Percentiles rank a stretch among this genome's conserved stretches.
These are phyloP conservation scores for Oemleria cerasiformis DNA, from an alignment of 306 rosid species.

Conservation along the genomic window DNA sequence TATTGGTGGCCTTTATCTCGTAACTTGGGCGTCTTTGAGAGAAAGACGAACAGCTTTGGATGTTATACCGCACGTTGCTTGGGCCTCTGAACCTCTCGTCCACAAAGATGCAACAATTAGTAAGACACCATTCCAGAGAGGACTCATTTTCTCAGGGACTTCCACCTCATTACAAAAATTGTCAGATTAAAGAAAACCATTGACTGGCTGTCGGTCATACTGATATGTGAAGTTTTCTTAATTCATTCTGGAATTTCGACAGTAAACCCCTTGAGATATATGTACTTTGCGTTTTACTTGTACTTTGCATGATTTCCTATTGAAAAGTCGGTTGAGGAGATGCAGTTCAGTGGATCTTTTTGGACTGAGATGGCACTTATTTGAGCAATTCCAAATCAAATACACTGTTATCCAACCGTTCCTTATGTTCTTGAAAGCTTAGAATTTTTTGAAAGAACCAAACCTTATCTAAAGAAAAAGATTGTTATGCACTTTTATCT, in stretches of 20 bases:
- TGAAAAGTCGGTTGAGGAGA: background rate
- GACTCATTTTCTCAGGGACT: conserved; percentile 49
- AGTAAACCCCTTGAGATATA: conserved; percentile 1
- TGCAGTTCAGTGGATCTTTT: conserved; percentile 2
- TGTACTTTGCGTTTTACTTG: background rate
- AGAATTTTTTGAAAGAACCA: no score
- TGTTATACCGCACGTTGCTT: conserved; percentile 29
- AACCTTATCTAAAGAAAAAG: no score
- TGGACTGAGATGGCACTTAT: no score
- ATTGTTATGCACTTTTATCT: no score
- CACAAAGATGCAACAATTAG: conserved; percentile 34
- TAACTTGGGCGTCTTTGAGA: conserved; percentile 77
- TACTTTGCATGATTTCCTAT: background rate
- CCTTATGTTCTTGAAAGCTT: no score
- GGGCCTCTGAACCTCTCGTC: conserved; percentile 62
- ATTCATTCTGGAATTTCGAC: conserved; percentile 12
- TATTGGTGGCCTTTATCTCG: conserved; percentile 71
- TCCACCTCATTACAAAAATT: conserved; percentile 40
- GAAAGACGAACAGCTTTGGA: conserved; percentile 47
- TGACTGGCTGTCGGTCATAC: conserved; percentile 21
- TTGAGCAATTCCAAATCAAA: no score
- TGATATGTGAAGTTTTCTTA: conserved; percentile 22
- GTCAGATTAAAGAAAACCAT: conserved; percentile 47
- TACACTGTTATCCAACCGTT: no score
- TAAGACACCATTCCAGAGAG: conserved; percentile 45